Base-by-base conservation (phyloP, 2,329 filamentous ascomycete species). In the Dothideomycetes sp. region DNA sequence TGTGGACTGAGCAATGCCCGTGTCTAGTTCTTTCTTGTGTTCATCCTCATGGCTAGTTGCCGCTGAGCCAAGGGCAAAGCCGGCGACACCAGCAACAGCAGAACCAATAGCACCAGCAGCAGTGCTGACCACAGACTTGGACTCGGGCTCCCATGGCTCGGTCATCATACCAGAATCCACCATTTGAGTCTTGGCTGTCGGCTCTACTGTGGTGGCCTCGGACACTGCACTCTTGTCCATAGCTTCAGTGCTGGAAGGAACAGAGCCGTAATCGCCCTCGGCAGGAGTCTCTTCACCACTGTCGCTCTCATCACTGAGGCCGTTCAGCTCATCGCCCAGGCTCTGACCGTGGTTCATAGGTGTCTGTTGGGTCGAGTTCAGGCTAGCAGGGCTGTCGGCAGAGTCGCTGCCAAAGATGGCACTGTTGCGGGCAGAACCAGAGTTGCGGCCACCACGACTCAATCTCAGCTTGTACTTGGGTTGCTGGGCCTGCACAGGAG, bases 311-410 rank as follows among this genome's bases (percentile, higher is more conserved):
- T 82, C 68, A 43, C 78, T 81, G 30, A 95, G 67, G 49, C 86
- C 84, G 39, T 83, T 85, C 29, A 98, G 73, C 61, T 98, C 91
- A 28, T 87, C 87, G 58, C 91, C 94, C 36, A 98, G 69, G 54
- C 83, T 96, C 65, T 94, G 84, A 12, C 76, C 73, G 48, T 67
- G 67, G 36, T 51, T 47, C 30, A 65, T 62, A n/a, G 65, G 62
- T 6, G 65, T 66, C 29, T 61, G 63, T 37, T 62, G 63, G 51
- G 59, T 65, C 22, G 57, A 54, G 48, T 73, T 65, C 9, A 36
- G 27, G 51, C 69, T 74, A 19, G 66, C 69, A 9, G 73, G 73
- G 27, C 46, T 48, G 27, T 46, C 38, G 33, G 4, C 62, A 54
- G 40, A 64, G 62, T 9, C 78, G 71, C 36, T 63, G 65, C 38